Percentiles rank a stretch among this genome's conserved stretches.
Evolutionary conservation across 1,139 yeast species (phyloP).

Genomic region (Kurtzmaniella quercitrusa): DNA sequence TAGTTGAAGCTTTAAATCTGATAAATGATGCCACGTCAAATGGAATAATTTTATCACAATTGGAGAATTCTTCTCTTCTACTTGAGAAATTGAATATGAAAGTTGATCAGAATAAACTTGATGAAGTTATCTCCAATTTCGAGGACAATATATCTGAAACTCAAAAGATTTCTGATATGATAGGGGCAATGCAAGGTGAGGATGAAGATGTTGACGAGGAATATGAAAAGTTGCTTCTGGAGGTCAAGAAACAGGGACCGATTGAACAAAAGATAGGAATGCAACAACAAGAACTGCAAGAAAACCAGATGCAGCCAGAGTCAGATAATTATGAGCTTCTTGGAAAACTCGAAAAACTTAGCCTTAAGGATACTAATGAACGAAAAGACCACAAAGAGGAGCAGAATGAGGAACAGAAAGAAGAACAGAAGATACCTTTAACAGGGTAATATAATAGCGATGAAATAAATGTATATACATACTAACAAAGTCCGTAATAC

Average conservation of each 20-base stretch:
- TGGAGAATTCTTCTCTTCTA: slow-evolving; percentile 30
- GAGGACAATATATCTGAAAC: slow-evolving; percentile 33
- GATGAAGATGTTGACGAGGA: slow-evolving; percentile 37
- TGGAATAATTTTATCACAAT: slow-evolving; percentile 29
- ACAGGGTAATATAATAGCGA: too few relatives aligned
- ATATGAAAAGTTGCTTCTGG: slow-evolving; percentile 11
- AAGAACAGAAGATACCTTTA: too few relatives aligned
- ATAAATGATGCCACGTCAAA: slow-evolving; percentile 48
- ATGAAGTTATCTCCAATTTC: slow-evolving; percentile 35
- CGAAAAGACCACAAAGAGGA: neutral
- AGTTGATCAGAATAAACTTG: slow-evolving; percentile 26
- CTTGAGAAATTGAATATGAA: slow-evolving; percentile 30
- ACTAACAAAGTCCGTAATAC: too few relatives aligned
- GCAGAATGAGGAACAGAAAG: neutral
- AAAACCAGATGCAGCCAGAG: neutral
- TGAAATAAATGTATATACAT: too few relatives aligned
- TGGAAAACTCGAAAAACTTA: too few relatives aligned
- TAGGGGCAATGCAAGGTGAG: slow-evolving; percentile 15
- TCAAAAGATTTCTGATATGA: slow-evolving; percentile 31
- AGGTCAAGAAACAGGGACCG: slow-evolving; percentile 3
- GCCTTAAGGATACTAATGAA: too few relatives aligned
- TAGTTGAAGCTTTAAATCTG: slow-evolving; percentile 35
- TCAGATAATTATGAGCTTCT: neutral
- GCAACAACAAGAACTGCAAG: slow-evolving; percentile 2
- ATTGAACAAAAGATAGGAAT: slow-evolving; percentile 3